phyloP scores from a whole-genome alignment of 2,329 filamentous ascomycete species.

The Talaromyces funiculosus region DNA sequence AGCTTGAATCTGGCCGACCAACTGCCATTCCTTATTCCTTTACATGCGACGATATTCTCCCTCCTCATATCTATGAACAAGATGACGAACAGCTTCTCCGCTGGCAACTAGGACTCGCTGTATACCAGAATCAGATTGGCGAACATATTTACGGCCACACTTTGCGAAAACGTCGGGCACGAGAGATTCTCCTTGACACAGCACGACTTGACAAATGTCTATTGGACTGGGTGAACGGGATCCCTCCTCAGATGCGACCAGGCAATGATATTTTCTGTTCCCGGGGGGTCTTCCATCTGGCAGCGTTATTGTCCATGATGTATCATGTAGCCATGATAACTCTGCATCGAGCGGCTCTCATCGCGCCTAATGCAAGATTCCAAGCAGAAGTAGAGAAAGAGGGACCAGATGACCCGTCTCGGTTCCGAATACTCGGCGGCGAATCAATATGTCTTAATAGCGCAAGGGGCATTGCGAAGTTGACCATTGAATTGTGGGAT shows the following conservation, averaged over 20 bases:
- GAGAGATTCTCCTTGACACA: constrained; percentile 7
- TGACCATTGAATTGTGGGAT: constrained; percentile 7
- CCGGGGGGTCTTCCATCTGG: background rate
- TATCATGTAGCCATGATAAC: constrained; percentile 11
- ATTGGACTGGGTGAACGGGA: constrained; percentile 7
- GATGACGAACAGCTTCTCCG: constrained; percentile 8
- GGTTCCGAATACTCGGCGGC: constrained; percentile 6
- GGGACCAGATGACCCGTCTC: constrained; percentile 8
- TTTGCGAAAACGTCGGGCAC: constrained; percentile 2
- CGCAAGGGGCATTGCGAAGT: constrained; percentile 5
- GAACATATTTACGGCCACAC: constrained; percentile 11
- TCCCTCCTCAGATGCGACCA: constrained; percentile 8
- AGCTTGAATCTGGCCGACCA: constrained; percentile 10
- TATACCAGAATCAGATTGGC: constrained; percentile 4
- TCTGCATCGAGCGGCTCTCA: constrained; percentile 3
- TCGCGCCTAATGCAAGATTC: constrained; percentile 5
- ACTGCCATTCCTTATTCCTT: constrained; percentile 4
- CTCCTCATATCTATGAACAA: constrained; percentile 2
- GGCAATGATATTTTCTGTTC: constrained; percentile 8
- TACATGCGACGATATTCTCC: constrained; percentile 6
- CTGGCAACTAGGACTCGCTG: constrained; percentile 6
- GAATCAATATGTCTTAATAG: constrained; percentile 9
- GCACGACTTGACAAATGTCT: constrained; percentile 7
- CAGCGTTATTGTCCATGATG: constrained; percentile 6
- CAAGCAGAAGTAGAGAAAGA: constrained; percentile 7